phyloP scores from a whole-genome alignment of 192 early-diverging fungal species.

The Gigaspora rosea region DNA sequence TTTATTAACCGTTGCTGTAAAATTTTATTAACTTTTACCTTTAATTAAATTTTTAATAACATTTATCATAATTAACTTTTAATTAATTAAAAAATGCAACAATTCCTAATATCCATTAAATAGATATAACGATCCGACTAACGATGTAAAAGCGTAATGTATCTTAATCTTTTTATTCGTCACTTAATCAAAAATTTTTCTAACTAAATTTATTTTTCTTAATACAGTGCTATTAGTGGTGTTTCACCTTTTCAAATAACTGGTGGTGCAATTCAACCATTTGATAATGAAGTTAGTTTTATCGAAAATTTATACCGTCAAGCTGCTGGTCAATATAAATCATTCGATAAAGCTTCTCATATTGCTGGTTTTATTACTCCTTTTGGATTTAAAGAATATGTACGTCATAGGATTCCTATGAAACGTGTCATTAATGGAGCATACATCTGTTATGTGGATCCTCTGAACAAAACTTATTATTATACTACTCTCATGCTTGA shows the following conservation, averaged over 20 bases:
- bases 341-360: neutral
- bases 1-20: too few relatives aligned
- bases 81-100: neutral
- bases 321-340: conserved; percentile 17
- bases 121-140: neutral
- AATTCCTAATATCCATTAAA: neutral
- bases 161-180: neutral
- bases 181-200: neutral
- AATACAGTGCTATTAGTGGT: neutral
- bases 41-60: neutral
- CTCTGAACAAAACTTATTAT: conserved; percentile 17
- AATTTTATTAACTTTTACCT: neutral
- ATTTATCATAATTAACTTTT: neutral
- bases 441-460: conserved; percentile 9
- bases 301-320: conserved; percentile 26
- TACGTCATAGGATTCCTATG: conserved; percentile 16
- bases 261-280: conserved; percentile 14
- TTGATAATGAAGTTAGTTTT: conserved; percentile 2
- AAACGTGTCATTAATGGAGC: conserved; percentile 19
- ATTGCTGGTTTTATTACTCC: neutral
- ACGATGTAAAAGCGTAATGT: conserved; percentile 22
- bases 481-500: conserved; percentile 13
- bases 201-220: neutral
- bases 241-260: conserved; percentile 6
- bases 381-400: conserved; percentile 26